These are phyloP conservation scores for Hyaloscypha variabilis DNA, from an alignment of 495 filamentous ascomycete species.

Conservation along the genomic window DNA sequence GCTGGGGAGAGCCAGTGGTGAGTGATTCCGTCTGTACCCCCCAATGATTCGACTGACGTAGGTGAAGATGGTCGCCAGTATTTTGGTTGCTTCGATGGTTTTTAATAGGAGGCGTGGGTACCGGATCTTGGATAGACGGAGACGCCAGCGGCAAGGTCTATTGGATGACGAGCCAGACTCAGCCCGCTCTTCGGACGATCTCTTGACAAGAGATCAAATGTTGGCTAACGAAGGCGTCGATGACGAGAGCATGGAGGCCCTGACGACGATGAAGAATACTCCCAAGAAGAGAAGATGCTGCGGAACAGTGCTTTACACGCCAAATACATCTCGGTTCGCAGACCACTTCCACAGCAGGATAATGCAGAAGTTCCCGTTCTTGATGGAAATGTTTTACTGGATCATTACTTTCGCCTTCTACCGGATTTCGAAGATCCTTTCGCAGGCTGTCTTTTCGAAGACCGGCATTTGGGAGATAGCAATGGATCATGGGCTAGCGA, in stretches of 20 bases:
- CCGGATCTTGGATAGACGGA: constrained; percentile 42
- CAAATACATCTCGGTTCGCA: constrained; percentile 60
- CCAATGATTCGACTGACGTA: constrained; percentile 8
- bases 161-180: constrained; percentile 39
- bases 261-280: constrained; percentile 40
- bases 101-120: constrained; percentile 55
- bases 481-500: constrained; percentile 60
- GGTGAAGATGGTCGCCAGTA: constrained; percentile 57
- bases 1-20: constrained; percentile 64
- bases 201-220: constrained; percentile 37
- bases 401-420: constrained; percentile 66
- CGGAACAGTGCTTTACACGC: constrained; percentile 50
- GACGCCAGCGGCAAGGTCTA: constrained; percentile 35
- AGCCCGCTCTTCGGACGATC: constrained; percentile 42
- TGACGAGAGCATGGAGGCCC: constrained; percentile 21
- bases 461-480: constrained; percentile 69
- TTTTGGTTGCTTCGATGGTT: constrained; percentile 59
- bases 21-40: constrained; percentile 25
- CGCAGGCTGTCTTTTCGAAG: constrained; percentile 61
- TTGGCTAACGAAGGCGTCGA: constrained; percentile 22
- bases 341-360: constrained; percentile 60
- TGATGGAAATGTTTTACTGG: constrained; percentile 76
- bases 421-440: constrained; percentile 41
- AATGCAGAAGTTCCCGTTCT: constrained; percentile 65
- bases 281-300: constrained; percentile 50